Evolutionary conservation across 176 grass and related monocot genomes (phyloP).

Genomic region (Aechmea fasciata): DNA sequence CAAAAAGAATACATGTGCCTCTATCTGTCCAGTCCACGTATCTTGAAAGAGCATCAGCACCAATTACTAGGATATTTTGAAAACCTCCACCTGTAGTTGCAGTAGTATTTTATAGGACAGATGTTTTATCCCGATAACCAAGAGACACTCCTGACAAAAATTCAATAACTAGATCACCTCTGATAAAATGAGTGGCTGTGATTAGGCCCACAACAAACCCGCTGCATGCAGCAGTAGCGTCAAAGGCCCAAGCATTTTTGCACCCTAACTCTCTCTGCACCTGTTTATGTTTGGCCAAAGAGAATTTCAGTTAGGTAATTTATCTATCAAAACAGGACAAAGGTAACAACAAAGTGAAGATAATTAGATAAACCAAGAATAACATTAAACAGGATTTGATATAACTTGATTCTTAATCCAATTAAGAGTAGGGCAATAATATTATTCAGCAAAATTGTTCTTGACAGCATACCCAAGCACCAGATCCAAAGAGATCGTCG

Average conservation of each 20-base stretch:
- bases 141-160: conserved; percentile 1
- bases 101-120: conserved; percentile 9
- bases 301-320: conserved; percentile 1
- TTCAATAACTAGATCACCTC: conserved; percentile 42
- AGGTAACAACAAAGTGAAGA: neutral
- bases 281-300: conserved; percentile 35
- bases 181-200: conserved; percentile 74
- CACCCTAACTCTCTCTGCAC: conserved; percentile 64
- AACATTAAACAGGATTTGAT: too few relatives aligned
- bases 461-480: conserved; percentile 32
- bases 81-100: conserved; percentile 41
- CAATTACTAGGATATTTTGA: conserved; percentile 74
- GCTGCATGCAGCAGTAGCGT: conserved; percentile 88
- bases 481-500: conserved; percentile 81
- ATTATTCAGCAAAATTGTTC: too few relatives aligned
- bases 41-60: conserved; percentile 88
- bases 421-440: too few relatives aligned
- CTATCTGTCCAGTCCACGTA: conserved; percentile 96
- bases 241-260: conserved; percentile 82
- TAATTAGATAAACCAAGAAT: too few relatives aligned
- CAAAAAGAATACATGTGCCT: conserved; percentile 98
- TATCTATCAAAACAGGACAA: neutral
- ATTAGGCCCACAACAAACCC: conserved; percentile 86
- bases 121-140: conserved; percentile 7
- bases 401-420: too few relatives aligned